These are phyloP conservation scores for Quercus mongolica DNA, from an alignment of 306 rosid species.

Conservation along the genomic window DNA sequence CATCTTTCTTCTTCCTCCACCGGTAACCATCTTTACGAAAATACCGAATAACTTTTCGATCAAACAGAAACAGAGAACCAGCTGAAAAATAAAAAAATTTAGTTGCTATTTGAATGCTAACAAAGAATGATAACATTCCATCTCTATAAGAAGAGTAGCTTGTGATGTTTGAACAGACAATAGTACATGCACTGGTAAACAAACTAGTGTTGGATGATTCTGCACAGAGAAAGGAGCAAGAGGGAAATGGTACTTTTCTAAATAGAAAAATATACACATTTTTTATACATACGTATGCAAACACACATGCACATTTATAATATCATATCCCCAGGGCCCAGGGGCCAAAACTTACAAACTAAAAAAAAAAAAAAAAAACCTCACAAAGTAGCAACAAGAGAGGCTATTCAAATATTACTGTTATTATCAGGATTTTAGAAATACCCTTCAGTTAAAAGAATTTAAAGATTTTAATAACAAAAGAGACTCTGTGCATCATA, in stretches of 20 bases:
- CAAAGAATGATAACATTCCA: background rate
- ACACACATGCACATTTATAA: background rate
- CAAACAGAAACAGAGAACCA: slow-evolving; percentile 72
- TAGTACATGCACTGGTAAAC: background rate
- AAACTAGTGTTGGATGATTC: background rate
- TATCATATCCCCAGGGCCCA: background rate
- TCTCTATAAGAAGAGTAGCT: background rate
- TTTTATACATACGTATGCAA: background rate
- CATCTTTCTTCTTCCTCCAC: slow-evolving; percentile 87
- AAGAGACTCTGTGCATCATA: background rate
- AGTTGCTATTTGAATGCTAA: slow-evolving; percentile 3
- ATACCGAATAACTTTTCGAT: slow-evolving; percentile 63
- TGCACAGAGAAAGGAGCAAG: background rate
- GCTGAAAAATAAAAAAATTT: slow-evolving; percentile 35
- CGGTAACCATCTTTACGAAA: slow-evolving; percentile 83
- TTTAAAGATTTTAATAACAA: background rate
- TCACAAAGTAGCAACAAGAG: background rate
- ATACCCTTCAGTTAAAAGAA: background rate
- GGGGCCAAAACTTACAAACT: too few species aligned
- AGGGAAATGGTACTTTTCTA: background rate
- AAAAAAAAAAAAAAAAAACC: background rate
- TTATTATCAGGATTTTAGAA: background rate
- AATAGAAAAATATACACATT: background rate
- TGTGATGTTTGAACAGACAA: background rate
- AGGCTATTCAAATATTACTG: background rate